Conservation (phyloP, 2,329 filamentous ascomycete genomes). For the Fusarium caatingaense region DNA sequence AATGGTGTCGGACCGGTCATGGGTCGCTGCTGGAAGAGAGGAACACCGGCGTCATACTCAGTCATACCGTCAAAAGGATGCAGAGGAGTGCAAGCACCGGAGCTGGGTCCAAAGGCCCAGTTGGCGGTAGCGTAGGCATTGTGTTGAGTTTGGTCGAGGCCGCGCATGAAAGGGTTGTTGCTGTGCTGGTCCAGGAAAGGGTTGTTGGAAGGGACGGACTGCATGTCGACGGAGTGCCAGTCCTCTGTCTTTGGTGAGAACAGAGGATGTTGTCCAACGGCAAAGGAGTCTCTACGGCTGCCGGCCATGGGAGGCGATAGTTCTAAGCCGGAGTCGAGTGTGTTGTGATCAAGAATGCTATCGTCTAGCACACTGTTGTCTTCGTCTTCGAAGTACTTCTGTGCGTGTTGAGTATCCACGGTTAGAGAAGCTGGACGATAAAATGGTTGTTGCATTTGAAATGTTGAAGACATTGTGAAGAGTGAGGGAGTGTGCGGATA, state of each 20-base stretch:
- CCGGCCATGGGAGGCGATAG: conserved; percentile 72
- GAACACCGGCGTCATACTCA: conserved; percentile 65
- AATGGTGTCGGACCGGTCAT: conserved; percentile 67
- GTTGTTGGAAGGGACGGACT: conserved; percentile 72
- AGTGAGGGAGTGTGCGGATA: conserved; percentile 42
- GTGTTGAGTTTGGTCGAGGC: conserved; percentile 63
- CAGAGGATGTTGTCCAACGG: conserved; percentile 61
- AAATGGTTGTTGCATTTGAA: conserved; percentile 60
- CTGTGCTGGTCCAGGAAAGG: conserved; percentile 68
- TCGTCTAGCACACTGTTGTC: conserved; percentile 71
- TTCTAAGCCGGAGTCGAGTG: conserved; percentile 70
- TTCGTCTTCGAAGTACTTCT: conserved; percentile 71
- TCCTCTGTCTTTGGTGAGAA: conserved; percentile 74
- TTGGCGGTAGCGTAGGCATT: conserved; percentile 56
- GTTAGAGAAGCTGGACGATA: conserved; percentile 63
- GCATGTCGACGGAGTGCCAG: conserved; percentile 74
- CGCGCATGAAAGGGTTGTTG: conserved; percentile 75
- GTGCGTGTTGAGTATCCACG: conserved; percentile 64
- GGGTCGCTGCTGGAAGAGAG: conserved; percentile 65
- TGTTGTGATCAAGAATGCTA: conserved; percentile 68
- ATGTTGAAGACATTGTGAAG: conserved; percentile 62
- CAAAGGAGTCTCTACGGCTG: conserved; percentile 73
- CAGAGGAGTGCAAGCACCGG: conserved; percentile 79
- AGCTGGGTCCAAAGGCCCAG: conserved; percentile 60
- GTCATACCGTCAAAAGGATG: conserved; percentile 71